phyloP scores from a whole-genome alignment of 441 rosid genomes.

The Breynia disticha region DNA sequence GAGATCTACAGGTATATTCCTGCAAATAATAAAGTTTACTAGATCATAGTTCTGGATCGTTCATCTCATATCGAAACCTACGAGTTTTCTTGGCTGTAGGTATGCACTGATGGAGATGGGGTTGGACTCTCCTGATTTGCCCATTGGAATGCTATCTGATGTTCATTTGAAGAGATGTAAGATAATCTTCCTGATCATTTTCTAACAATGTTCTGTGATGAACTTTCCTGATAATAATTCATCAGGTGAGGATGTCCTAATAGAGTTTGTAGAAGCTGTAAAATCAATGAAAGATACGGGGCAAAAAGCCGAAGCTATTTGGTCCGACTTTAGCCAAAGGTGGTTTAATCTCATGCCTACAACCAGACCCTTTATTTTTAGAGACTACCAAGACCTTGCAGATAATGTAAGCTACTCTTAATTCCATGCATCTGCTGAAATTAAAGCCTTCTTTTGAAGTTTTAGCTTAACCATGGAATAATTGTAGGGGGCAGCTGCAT shows the following conservation, averaged over 20 bases:
- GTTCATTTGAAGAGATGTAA: conserved; percentile 57
- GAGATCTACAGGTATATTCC: conserved; percentile 50
- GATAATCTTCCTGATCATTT: neutral
- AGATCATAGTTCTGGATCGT: too few species aligned
- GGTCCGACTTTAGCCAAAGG: conserved; percentile 71
- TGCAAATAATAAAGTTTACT: too few species aligned
- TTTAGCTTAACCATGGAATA: neutral
- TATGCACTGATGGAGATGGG: conserved; percentile 72
- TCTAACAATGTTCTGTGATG: neutral
- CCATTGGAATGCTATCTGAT: conserved; percentile 58
- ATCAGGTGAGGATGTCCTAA: conserved; percentile 59
- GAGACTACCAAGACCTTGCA: conserved; percentile 60
- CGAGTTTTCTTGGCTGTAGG: conserved; percentile 17
- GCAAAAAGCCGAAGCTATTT: conserved; percentile 46
- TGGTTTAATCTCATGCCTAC: conserved; percentile 69
- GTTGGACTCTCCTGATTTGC: conserved; percentile 57
- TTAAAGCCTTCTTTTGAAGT: neutral
- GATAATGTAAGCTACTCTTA: conserved; percentile 44
- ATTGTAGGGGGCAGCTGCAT: conserved; percentile 49
- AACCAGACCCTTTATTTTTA: conserved; percentile 52
- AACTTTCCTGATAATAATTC: neutral
- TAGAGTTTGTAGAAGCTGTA: conserved; percentile 43
- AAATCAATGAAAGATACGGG: conserved; percentile 40
- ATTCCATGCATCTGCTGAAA: neutral
- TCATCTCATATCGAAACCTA: too few species aligned